Evolutionary conservation across 495 filamentous ascomycete genomes (phyloP), one percentile per base, ranked within the genome.

Genomic region (Terfezia boudieri): DNA sequence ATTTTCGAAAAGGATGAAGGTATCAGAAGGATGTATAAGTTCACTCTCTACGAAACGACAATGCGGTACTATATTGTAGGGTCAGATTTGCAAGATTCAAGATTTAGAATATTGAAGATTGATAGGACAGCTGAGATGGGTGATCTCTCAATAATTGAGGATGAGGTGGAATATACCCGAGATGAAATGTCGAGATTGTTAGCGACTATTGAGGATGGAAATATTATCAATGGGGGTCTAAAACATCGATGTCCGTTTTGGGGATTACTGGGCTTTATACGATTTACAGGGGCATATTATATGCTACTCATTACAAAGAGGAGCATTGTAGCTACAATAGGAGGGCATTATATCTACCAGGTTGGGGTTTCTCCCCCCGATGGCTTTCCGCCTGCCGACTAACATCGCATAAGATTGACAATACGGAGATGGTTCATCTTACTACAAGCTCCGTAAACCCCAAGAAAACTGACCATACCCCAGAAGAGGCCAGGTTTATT

Each of bases 261-360:
- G 89, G 90, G 90, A 23, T 70, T 98, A 32, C 71, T 98, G 23
- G 90, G 90, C 2, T 96, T 98, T 63, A 87, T 98, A 61, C 76
- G 84, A 53, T 95, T 98, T 64, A 98, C 90, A 8, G 88, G 86
- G 8, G 79, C 84, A n/a, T 94, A 86, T 65, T 98, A 98, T 60
- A 96, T 98, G 88, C 74, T 96, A 8, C 67, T 96, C 49, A 86
- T 94, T 60, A 98, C 89, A 46, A 96, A 96, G 68, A 77, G 89
- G 66, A 88, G 85, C 65, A 88, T 92, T 54, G 86, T 94, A 4
- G 92, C 88, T 43, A 84, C 94, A 80, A 77, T 98, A 38, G 90
- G 90, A 37, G 90, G 90, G 11, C 90, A 98, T 66, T 94, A 90
- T 64, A 71, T 95, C 52, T 95, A 94, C 61, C 86, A 94, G 67